Evolutionary conservation across 768 basidiomycete genomes (phyloP).

Genomic region (Termitomyces sp.): DNA sequence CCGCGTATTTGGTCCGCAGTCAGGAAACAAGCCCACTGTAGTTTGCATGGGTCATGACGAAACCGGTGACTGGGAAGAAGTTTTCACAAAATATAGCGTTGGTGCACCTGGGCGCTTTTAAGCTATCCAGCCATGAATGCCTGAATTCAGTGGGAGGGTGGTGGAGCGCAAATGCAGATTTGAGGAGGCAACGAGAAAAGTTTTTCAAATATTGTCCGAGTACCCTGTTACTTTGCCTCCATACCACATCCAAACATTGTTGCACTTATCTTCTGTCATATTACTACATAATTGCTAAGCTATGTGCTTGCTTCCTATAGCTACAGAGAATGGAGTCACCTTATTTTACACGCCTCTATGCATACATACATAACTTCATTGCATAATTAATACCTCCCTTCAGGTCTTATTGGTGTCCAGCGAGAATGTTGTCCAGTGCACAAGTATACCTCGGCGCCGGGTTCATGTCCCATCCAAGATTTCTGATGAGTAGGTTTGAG

Average conservation of each 20-base stretch:
- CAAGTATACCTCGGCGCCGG: conserved; percentile 67
- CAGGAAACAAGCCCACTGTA: conserved; percentile 67
- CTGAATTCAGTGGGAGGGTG: background rate
- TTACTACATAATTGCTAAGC: background rate
- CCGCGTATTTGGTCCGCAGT: conserved; percentile 66
- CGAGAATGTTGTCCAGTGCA: conserved; percentile 61
- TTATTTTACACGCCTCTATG: conserved; percentile 7
- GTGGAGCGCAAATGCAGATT: background rate
- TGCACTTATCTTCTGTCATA: background rate
- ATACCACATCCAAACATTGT: background rate
- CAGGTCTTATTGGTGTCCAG: conserved; percentile 44
- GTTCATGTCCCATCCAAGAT: conserved; percentile 67
- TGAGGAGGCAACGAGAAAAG: background rate
- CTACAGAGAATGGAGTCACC: background rate
- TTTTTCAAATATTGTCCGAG: background rate
- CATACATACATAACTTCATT: background rate
- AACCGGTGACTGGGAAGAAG: conserved; percentile 59
- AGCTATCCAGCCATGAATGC: background rate
- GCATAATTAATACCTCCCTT: background rate
- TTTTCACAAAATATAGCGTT: conserved; percentile 70
- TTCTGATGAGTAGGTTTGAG: conserved; percentile 61
- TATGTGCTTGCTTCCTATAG: background rate
- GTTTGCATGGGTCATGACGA: conserved; percentile 84
- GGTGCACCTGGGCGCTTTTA: conserved; percentile 12
- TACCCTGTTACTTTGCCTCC: background rate